Percentiles rank a stretch among this genome's conserved stretches.
Evolutionary conservation across 2,329 filamentous ascomycete genomes (phyloP).

Genomic region (Neurospora sp.): DNA sequence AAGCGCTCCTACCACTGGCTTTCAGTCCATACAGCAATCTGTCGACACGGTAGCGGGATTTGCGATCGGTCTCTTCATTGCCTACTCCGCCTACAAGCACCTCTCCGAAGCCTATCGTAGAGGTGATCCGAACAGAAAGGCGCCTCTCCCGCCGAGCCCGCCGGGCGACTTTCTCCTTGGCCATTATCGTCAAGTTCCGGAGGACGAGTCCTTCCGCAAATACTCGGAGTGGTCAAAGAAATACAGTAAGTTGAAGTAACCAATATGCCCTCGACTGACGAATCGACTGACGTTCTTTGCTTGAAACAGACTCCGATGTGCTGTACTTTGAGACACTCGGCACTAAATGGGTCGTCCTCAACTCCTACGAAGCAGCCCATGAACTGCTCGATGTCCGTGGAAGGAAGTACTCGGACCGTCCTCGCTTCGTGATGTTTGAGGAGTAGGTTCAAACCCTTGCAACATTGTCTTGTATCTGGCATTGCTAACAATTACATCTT

Average conservation of each 20-base stretch:
- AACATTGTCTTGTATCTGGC: background rate
- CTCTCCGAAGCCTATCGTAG: background rate
- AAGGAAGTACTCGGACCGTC: constrained; percentile 26
- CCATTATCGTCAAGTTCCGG: constrained; percentile 21
- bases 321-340: constrained; percentile 21
- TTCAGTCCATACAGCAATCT: background rate
- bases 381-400: constrained; percentile 29
- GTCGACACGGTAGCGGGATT: background rate
- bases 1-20: background rate
- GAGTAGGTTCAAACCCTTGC: constrained; percentile 13
- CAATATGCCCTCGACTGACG: background rate
- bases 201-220: constrained; percentile 22
- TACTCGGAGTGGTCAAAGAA: constrained; percentile 23
- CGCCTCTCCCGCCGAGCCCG: constrained; percentile 22
- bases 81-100: background rate
- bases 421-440: constrained; percentile 28
- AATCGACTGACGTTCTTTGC: background rate
- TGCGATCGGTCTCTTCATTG: background rate
- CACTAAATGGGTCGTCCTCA: constrained; percentile 26
- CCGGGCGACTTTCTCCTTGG: constrained; percentile 21
- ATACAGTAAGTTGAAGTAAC: constrained; percentile 19
- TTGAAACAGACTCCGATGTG: constrained; percentile 20
- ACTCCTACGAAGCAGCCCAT: constrained; percentile 24
- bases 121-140: background rate
- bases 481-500: background rate